Conservation (phyloP, 2,329 filamentous ascomycete species). For the Penicillium hordei region DNA sequence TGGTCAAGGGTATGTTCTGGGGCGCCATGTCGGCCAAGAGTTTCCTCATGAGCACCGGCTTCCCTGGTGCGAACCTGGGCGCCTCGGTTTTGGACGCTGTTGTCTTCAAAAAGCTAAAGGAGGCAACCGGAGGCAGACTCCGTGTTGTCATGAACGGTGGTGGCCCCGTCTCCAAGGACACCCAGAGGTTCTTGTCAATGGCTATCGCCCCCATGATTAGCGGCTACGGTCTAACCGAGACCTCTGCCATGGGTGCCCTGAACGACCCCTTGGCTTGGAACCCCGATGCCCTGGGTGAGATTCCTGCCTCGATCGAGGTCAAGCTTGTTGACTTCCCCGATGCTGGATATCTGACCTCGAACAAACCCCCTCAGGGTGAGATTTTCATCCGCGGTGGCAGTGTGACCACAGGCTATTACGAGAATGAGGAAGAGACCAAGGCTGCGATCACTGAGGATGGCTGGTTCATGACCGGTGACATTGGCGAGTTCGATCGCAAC, state of each 20-base stretch:
- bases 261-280: slow-evolving; percentile 81
- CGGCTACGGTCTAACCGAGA: slow-evolving; percentile 95
- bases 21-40: slow-evolving; percentile 61
- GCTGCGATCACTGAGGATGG: slow-evolving; percentile 77
- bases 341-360: slow-evolving; percentile 76
- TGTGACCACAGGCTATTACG: slow-evolving; percentile 75
- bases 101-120: slow-evolving; percentile 89
- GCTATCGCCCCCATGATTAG: slow-evolving; percentile 91
- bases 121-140: slow-evolving; percentile 82
- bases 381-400: slow-evolving; percentile 81
- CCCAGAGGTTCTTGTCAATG: slow-evolving; percentile 86
- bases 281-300: slow-evolving; percentile 71
- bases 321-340: slow-evolving; percentile 91
- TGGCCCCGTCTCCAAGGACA: slow-evolving; percentile 83
- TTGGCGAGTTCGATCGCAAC: slow-evolving; percentile 79
- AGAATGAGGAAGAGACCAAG: slow-evolving; percentile 81
- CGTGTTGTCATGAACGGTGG: slow-evolving; percentile 93
- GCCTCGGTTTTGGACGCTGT: slow-evolving; percentile 71
- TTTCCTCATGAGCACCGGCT: slow-evolving; percentile 56
- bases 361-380: slow-evolving; percentile 81
- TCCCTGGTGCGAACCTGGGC: slow-evolving; percentile 53
- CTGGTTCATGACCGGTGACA: slow-evolving; percentile 97
- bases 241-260: slow-evolving; percentile 62
- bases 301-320: slow-evolving; percentile 75
- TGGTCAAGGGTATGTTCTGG: slow-evolving; percentile 79